A percentile compares a stretch with the other conserved stretches of the same genome.
Conservation (phyloP, 2,329 filamentous ascomycete species). For the Helminthosporium solani region DNA sequence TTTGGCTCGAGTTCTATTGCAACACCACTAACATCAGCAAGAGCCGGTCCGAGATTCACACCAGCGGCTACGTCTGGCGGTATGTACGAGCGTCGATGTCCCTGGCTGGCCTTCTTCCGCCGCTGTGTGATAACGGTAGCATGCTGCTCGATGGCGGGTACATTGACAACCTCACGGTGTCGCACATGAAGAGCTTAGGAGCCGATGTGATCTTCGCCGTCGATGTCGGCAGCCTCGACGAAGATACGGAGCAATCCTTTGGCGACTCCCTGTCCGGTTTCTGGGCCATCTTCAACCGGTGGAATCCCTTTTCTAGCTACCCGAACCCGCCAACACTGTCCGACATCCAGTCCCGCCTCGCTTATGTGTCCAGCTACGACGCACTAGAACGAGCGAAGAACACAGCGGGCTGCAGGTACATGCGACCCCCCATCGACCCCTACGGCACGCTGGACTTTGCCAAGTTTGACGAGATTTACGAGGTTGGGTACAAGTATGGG, state of each 20-base stretch:
- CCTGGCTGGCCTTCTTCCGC: slow-evolving; percentile 85
- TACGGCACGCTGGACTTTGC: slow-evolving; percentile 96
- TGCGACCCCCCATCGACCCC: slow-evolving; percentile 89
- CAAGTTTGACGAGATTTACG: slow-evolving; percentile 96
- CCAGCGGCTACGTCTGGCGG: slow-evolving; percentile 94
- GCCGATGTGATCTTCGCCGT: slow-evolving; percentile 94
- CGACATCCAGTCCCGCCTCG: slow-evolving; percentile 91
- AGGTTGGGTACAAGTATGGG: slow-evolving; percentile 83
- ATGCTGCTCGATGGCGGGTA: slow-evolving; percentile 97
- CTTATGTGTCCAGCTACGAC: slow-evolving; percentile 93
- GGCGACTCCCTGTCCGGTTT: slow-evolving; percentile 92
- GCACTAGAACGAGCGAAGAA: slow-evolving; percentile 91
- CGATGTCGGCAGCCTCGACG: slow-evolving; percentile 89
- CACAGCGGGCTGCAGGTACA: slow-evolving; percentile 88
- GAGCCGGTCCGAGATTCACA: slow-evolving; percentile 87
- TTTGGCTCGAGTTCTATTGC: slow-evolving; percentile 98
- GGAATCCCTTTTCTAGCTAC: slow-evolving; percentile 88
- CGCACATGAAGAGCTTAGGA: slow-evolving; percentile 93
- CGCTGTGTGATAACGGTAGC: slow-evolving; percentile 92
- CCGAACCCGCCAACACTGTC: slow-evolving; percentile 93
- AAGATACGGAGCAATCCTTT: slow-evolving; percentile 86
- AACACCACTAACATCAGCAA: slow-evolving; percentile 99
- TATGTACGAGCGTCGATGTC: slow-evolving; percentile 98
- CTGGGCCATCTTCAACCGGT: slow-evolving; percentile 92
- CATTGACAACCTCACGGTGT: slow-evolving; percentile 93